Conservation (phyloP, 1,139 yeast species). For the Keqinozyma sinolaborantium region DNA sequence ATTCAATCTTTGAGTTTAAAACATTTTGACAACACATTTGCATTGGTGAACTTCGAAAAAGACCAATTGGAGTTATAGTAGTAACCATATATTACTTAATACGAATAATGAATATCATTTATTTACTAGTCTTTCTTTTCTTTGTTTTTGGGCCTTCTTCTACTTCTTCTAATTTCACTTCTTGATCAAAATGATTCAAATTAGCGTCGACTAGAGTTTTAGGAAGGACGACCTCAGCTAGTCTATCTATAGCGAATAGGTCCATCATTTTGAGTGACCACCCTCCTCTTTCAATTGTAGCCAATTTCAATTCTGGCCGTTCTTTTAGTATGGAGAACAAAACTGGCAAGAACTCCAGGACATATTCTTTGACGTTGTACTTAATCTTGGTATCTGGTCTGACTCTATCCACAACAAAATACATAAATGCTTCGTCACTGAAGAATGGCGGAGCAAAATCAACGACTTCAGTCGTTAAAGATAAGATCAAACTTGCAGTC, state of each 20-base stretch:
- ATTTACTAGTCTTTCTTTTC: conserved; percentile 4
- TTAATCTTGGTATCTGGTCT: conserved; percentile 33
- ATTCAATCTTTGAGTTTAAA: conserved; percentile 27
- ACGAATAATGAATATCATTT: neutral
- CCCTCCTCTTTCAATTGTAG: conserved; percentile 30
- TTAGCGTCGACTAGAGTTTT: conserved; percentile 4
- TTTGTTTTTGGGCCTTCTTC: conserved; percentile 5
- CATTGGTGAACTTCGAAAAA: conserved; percentile 36
- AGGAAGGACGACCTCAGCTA: conserved; percentile 19
- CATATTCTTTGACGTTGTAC: conserved; percentile 41
- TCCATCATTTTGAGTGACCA: conserved; percentile 36
- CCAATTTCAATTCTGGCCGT: conserved; percentile 11
- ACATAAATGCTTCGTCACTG: conserved; percentile 45
- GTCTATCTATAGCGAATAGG: conserved; percentile 18
- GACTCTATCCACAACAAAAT: conserved; percentile 26
- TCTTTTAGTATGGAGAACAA: conserved; percentile 14
- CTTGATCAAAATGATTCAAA: neutral
- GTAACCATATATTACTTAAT: neutral
- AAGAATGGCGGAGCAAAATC: conserved; percentile 42
- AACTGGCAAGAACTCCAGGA: conserved; percentile 28
- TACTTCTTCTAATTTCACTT: neutral
- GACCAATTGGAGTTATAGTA: conserved; percentile 32
- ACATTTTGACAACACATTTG: conserved; percentile 31
- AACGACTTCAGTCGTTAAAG: conserved; percentile 22
- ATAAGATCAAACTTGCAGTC: conserved; percentile 42